Base-by-base conservation (phyloP, 495 filamentous ascomycete genomes). In the Neurospora pannonica region DNA sequence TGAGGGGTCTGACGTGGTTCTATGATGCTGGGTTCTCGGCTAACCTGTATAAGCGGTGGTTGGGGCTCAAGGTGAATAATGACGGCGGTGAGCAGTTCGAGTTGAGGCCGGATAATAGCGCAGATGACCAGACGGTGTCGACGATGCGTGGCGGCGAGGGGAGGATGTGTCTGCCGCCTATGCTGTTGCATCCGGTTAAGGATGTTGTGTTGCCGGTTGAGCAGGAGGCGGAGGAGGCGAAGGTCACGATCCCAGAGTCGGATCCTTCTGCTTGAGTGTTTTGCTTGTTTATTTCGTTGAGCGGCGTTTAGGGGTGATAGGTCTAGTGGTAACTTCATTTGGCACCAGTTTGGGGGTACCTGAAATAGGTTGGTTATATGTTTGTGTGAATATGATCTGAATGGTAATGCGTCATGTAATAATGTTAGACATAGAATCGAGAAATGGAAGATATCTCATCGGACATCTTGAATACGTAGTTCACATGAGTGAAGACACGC, bases 121-220 rank as follows among this genome's bases (percentile, higher is more conserved):
- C 86, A 84, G 77, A 88, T 74, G 80, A 86, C 70, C 69, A 79
- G 75, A 84, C 81, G 5, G 83, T 87, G 11, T 82, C 82, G 62
- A 79, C 81, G 28, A 88, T 87, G 86, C 81, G 80, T 62, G 87
- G 87, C 24, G 87, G 85, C 39, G 91, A 94, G 82, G 93, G 93
- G 28, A 88, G 95, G 74, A 97, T 99, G 94, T 99, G 96, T 86
- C 83, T 98, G 42, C 94, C 94, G 38, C 92, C 92, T 17, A 93
- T 97, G 92, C 85, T 99, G 71, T 81, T 98, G 78, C 96, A 99
- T 88, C 96, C 96, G 0, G 89, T 98, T 54, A 99, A 98, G 86
- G 89, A 89, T 70, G 90, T 97, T 13, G 89, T 92, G 71, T 81
- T 97, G 82, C 88, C 94, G 6, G 89, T 93, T 48, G 93, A 94